Evolutionary conservation across 441 rosid species (phyloP).

Genomic region (Gossypium aridum): DNA sequence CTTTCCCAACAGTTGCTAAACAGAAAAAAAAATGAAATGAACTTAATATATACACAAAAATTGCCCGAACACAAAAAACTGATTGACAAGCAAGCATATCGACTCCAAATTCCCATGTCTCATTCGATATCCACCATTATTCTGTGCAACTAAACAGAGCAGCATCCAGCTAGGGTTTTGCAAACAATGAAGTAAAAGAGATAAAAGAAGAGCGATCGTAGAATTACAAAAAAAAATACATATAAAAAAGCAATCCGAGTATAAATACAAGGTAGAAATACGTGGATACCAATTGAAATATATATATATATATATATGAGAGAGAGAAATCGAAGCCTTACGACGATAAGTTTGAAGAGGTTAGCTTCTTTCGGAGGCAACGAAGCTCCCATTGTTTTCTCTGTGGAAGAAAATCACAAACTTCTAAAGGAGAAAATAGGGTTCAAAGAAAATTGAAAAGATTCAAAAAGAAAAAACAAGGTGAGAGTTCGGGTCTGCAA

Average conservation of each 20-base stretch:
- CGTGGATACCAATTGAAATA: neutral
- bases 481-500: neutral
- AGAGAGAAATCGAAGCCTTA: constrained; percentile 47
- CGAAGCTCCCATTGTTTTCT: constrained; percentile 75
- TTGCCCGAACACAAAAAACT: neutral
- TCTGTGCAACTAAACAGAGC: constrained; percentile 18
- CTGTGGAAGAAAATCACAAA: neutral
- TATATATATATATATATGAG: neutral
- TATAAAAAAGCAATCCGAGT: neutral
- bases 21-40: neutral
- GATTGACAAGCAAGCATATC: neutral
- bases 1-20: neutral
- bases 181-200: neutral
- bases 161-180: constrained; percentile 35
- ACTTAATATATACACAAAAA: neutral
- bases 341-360: constrained; percentile 99
- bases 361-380: constrained; percentile 99
- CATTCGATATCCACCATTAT: neutral
- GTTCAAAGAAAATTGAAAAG: neutral
- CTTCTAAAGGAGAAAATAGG: neutral
- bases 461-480: neutral
- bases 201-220: neutral
- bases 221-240: neutral
- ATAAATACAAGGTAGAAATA: neutral
- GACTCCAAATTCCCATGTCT: neutral